These are phyloP conservation scores for Aspergillus carbonarius DNA, from an alignment of 2,329 filamentous ascomycete genomes.

Conservation along the genomic window DNA sequence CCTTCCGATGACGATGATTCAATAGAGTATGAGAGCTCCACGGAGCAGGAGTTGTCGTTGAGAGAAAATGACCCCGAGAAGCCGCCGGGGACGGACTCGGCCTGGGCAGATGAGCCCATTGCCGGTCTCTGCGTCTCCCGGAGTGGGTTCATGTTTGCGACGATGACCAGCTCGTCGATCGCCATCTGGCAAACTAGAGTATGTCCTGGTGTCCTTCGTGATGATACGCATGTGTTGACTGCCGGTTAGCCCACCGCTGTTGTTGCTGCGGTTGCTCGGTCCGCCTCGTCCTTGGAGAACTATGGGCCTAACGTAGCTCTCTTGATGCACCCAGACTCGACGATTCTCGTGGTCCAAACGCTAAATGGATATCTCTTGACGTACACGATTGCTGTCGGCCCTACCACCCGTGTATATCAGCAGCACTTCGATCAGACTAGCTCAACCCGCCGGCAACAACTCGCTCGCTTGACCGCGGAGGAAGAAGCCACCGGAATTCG, in stretches of 20 bases:
- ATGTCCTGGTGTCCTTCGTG: slow-evolving; percentile 29
- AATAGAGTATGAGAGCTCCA: slow-evolving; percentile 12
- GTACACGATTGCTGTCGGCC: slow-evolving; percentile 85
- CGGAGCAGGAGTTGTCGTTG: slow-evolving; percentile 28
- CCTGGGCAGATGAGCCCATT: slow-evolving; percentile 63
- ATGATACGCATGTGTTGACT: slow-evolving; percentile 28
- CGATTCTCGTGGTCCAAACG: slow-evolving; percentile 89
- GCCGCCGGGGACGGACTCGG: slow-evolving; percentile 29
- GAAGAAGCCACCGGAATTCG: slow-evolving; percentile 80
- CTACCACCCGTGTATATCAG: slow-evolving; percentile 79
- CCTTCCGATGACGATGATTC: slow-evolving; percentile 27
- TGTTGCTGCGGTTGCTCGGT: slow-evolving; percentile 80
- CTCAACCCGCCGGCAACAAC: slow-evolving; percentile 47
- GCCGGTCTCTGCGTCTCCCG: slow-evolving; percentile 74
- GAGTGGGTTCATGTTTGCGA: slow-evolving; percentile 79
- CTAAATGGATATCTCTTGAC: slow-evolving; percentile 85
- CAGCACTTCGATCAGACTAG: slow-evolving; percentile 64
- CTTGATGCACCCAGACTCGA: slow-evolving; percentile 83
- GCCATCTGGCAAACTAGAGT: slow-evolving; percentile 98
- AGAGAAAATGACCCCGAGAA: slow-evolving; percentile 21
- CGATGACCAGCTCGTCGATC: slow-evolving; percentile 79
- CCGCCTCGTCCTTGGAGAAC: slow-evolving; percentile 70
- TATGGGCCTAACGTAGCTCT: slow-evolving; percentile 86
- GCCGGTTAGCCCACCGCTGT: slow-evolving; percentile 74
- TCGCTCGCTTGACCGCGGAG: slow-evolving; percentile 59